Evolutionary conservation across 345 rosid species (phyloP), one percentile per base, ranked within the genome.

Genomic region (Bruguiera parviflora): DNA sequence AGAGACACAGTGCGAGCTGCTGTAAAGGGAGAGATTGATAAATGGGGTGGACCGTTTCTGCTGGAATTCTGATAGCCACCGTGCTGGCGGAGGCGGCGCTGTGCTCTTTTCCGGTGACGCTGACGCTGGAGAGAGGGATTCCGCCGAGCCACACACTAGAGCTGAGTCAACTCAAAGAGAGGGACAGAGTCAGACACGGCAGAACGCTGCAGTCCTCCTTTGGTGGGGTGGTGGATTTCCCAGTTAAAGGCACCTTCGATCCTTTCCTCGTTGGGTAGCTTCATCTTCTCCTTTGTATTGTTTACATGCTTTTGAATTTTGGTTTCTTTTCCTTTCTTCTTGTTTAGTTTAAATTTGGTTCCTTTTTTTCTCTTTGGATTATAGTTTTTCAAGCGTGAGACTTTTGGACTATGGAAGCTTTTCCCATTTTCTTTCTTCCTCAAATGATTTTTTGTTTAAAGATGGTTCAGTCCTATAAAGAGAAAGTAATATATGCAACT

Each of bases 231-330:
- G 81, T 87, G 10, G 96, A 88, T 87, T 92, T 95, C 59, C 81
- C 88, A 8, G 98, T 92, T 39, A 75, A 64, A 3, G 99, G 98
- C 63, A 87, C 94, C 25, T 92, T 80, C 77, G 87, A 90, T 86
- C 99, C 99, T 51, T 85, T 75, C 75, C 70, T 81, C 33, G 96
- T 88, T 77, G 99, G 98, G 99, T 95, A 89, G 74, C 49, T 24
- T 64, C 8, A 3, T 63, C 53, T 16, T 57, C 68, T 43, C 49
- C 28, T 58, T 15, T 15, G 2, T 56, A 32, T 68, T 43, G 52
- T 58, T 58, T 24, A 28, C 39, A 25, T 52, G 37, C 21, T 69
- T 28, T 79, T 39, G 31, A 66, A 58, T 61, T 25, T 49, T 69
- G 55, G 20, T 53, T 37, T n/a, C 16, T 69, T 53, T 28, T 13